Base-by-base conservation (phyloP, 495 filamentous ascomycete species). In the Neurospora intermedia region DNA sequence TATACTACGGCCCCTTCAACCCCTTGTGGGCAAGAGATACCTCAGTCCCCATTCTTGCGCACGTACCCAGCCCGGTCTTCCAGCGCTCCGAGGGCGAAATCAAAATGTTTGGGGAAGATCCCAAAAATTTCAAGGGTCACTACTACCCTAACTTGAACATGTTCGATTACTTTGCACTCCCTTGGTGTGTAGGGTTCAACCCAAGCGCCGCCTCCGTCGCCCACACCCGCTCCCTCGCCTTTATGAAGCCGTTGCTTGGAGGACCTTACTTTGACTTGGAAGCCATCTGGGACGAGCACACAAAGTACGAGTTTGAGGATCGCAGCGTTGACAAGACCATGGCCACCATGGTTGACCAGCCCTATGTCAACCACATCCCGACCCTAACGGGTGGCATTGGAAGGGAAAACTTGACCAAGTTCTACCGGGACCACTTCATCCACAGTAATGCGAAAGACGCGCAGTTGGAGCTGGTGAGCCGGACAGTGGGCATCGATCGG, bases 351-450 rank as follows among this genome's bases (percentile, higher is more conserved):
- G 85, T 88, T 11, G 78, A 84, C 20, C 84, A 89, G 76, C 88
- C 88, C 7, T 89, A 88, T 74, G 87, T 90, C 23, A 89, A 88
- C 77, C 85, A 90, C 71, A 76, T 90, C 6, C 87, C 88, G 2
- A 87, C 84, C 8, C 74, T 86, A 76, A 93, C 90, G 39, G 93
- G 93, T 16, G 94, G 91, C 0, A 85, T 92, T n/a, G 94, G 94
- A 0, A 79, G 86, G 7, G 83, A 87, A 48, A 86, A 88, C 11
- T 82, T 96, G n/a, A 85, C 86, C 1, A 80, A 84, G 15, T 97
- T 96, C 79, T 96, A 96, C 78, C 85, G 87, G 1, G 80, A 93
- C 18, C 87, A 90, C 77, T 96, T 96, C 81, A 88, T 94, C 42
- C 88, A 89, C 16, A 83, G 84, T 70, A 89, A 94, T 42, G 91